phyloP scores from a whole-genome alignment of 495 filamentous ascomycete species.

The Antarctomyces pellizariae region DNA sequence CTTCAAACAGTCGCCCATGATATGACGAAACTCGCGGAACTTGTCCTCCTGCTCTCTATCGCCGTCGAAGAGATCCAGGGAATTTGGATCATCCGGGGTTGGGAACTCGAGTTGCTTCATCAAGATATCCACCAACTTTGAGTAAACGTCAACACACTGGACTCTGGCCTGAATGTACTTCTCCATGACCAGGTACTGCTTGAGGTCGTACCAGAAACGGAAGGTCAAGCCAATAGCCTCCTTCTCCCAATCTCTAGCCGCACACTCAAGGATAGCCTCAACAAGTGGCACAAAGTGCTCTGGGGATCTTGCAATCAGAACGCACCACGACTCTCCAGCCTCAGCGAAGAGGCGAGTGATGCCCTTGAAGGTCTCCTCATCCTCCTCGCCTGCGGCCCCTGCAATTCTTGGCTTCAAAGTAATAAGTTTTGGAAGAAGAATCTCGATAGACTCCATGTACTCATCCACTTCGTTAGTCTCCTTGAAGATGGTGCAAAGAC shows the following conservation, averaged over 20 bases:
- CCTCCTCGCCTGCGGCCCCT: constrained; percentile 51
- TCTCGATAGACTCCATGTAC: constrained; percentile 53
- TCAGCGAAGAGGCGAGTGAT: constrained; percentile 78
- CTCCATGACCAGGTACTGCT: constrained; percentile 81
- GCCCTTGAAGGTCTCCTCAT: constrained; percentile 71
- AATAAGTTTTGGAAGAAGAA: constrained; percentile 65
- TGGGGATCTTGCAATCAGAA: constrained; percentile 69
- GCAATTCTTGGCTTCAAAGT: constrained; percentile 57
- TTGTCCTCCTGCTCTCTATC: constrained; percentile 93
- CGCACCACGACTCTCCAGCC: constrained; percentile 82
- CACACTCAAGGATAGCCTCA: constrained; percentile 75
- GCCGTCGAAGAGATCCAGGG: constrained; percentile 77
- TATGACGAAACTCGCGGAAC: constrained; percentile 86
- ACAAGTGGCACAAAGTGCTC: constrained; percentile 65
- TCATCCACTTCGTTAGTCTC: constrained; percentile 90
- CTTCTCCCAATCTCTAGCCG: constrained; percentile 59
- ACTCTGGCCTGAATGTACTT: constrained; percentile 64
- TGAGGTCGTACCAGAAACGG: constrained; percentile 94
- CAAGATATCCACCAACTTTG: constrained; percentile 79
- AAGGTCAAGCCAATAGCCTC: constrained; percentile 85
- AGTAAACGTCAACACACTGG: constrained; percentile 54
- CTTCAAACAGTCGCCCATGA: constrained; percentile 96
- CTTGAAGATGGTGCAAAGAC: constrained; percentile 68
- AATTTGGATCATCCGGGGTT: constrained; percentile 40
- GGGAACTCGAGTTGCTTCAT: constrained; percentile 82